These are phyloP conservation scores for Mycena haematopus DNA, from an alignment of 768 basidiomycete species.

Conservation along the genomic window DNA sequence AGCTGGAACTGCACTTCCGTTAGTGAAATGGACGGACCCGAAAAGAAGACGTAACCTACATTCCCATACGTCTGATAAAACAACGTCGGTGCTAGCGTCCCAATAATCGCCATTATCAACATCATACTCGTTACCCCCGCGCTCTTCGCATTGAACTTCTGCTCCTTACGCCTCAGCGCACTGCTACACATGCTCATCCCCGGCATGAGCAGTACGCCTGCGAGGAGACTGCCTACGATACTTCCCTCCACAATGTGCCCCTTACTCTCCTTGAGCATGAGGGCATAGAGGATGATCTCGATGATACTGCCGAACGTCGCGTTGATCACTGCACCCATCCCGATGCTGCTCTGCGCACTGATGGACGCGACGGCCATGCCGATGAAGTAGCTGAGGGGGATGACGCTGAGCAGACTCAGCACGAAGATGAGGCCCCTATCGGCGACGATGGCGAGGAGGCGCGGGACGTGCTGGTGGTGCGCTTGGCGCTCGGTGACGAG, in stretches of 20 bases:
- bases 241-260: conserved; percentile 96
- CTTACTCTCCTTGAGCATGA: conserved; percentile 90
- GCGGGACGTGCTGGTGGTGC: conserved; percentile 62
- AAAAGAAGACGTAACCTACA: conserved; percentile 55
- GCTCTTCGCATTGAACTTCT: conserved; percentile 98
- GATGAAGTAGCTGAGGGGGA: conserved; percentile 98
- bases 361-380: conserved; percentile 99
- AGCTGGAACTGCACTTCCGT: conserved; percentile 74
- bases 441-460: conserved; percentile 70
- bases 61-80: conserved; percentile 99
- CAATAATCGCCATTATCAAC: conserved; percentile 99
- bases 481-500: conserved; percentile 64
- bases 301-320: conserved; percentile 99
- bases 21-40: background rate
- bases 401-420: conserved; percentile 86
- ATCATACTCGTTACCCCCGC: conserved; percentile 99
- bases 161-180: conserved; percentile 90
- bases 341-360: conserved; percentile 97
- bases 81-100: conserved; percentile 90
- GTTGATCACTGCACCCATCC: conserved; percentile 99
- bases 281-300: conserved; percentile 91
- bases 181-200: conserved; percentile 95
- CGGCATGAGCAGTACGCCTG: conserved; percentile 96
- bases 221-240: conserved; percentile 93
- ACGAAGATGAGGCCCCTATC: conserved; percentile 84